These are phyloP conservation scores for Entomortierella chlamydospora DNA, from an alignment of 192 early-diverging fungal species.

Conservation along the genomic window DNA sequence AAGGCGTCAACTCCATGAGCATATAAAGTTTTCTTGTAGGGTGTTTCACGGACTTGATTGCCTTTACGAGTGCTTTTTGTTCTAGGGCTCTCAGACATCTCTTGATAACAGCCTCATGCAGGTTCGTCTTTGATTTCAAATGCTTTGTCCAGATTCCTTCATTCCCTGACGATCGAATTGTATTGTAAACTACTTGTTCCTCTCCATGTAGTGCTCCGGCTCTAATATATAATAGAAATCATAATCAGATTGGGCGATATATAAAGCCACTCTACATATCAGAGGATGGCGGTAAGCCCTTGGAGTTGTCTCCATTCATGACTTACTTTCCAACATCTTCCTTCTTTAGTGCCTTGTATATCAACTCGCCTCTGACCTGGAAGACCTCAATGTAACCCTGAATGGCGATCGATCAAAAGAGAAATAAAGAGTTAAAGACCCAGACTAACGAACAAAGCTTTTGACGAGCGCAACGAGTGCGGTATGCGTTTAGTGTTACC, in stretches of 20 bases:
- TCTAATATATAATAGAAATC: constrained; percentile 11
- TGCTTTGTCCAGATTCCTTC: constrained; percentile 89
- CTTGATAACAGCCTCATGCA: constrained; percentile 80
- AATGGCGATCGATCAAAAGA: no score
- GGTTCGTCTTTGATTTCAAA: constrained; percentile 80
- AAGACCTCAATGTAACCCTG: constrained; percentile 45
- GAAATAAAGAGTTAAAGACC: no score
- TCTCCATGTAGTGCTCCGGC: constrained; percentile 65
- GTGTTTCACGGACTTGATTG: constrained; percentile 90
- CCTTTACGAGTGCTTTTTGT: constrained; percentile 83
- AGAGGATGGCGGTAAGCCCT: no score
- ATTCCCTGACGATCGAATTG: constrained; percentile 83
- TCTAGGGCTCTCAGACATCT: constrained; percentile 85
- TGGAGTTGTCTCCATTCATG: not conserved
- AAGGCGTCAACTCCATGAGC: constrained; percentile 85
- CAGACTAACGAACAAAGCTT: no score
- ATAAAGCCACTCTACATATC: no score
- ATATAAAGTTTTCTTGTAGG: constrained; percentile 93
- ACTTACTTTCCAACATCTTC: constrained; percentile 44
- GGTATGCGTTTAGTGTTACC: no score
- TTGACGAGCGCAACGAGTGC: no score
- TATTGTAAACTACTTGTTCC: constrained; percentile 83
- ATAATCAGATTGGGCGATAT: not conserved
- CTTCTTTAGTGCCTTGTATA: constrained; percentile 47
- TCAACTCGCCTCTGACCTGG: constrained; percentile 35